Conservation (phyloP, 768 basidiomycete genomes). For the Mycena vitilis region DNA sequence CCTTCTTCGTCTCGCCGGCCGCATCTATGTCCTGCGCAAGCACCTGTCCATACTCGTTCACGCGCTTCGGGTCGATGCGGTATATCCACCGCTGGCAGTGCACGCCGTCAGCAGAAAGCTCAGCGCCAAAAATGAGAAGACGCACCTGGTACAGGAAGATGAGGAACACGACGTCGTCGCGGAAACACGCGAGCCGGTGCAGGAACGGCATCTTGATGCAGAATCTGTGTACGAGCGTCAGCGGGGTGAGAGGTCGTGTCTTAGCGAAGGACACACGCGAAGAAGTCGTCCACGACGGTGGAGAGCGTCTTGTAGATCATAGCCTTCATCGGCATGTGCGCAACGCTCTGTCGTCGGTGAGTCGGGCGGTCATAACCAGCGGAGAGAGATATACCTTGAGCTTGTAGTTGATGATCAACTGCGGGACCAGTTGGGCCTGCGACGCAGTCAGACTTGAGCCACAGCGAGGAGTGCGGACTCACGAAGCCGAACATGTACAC, state of each 20-base stretch:
- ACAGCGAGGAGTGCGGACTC: conserved; percentile 51
- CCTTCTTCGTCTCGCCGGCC: conserved; percentile 68
- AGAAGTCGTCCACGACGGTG: conserved; percentile 92
- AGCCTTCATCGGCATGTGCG: conserved; percentile 98
- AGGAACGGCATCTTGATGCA: conserved; percentile 97
- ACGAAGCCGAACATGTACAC: conserved; percentile 99
- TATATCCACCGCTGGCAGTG: conserved; percentile 99
- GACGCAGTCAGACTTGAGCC: conserved; percentile 31
- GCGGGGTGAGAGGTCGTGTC: conserved; percentile 1
- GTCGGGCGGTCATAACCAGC: not conserved
- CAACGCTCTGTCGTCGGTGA: conserved; percentile 73
- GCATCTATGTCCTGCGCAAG: conserved; percentile 61
- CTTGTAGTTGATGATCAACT: conserved; percentile 97
- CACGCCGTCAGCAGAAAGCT: too few relatives aligned
- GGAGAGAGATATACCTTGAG: conserved; percentile 71
- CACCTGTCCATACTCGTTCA: conserved; percentile 97
- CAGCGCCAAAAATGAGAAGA: too few relatives aligned
- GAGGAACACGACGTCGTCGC: conserved; percentile 92
- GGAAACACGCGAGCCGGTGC: conserved; percentile 91
- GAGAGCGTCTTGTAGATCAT: conserved; percentile 96
- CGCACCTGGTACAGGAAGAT: conserved; percentile 92
- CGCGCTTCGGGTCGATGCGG: conserved; percentile 91
- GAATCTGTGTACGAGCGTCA: conserved; percentile 64
- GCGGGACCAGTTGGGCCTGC: conserved; percentile 87
- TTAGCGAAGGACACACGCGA: conserved; percentile 67